Evolutionary conservation across 768 basidiomycete species (phyloP), one percentile per base, ranked within the genome.

Genomic region (Leccinum obscurum): DNA sequence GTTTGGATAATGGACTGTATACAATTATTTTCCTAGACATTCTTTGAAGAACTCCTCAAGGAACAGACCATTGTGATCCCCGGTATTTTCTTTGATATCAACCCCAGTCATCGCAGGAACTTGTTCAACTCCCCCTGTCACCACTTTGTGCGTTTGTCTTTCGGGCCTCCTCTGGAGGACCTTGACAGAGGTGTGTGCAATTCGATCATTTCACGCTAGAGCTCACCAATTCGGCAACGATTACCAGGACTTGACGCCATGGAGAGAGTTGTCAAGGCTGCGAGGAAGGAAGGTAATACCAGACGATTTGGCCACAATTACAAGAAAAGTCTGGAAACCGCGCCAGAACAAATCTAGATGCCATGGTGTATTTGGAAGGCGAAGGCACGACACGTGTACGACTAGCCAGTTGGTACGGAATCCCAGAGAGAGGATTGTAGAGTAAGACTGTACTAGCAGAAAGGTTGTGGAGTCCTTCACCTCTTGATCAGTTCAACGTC

Each of bases 31-130:
- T 60, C 24, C 30, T 54, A 87, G 84, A 92, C 91, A 6, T 96
- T 98, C 85, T 98, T 98, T 70, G 94, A 96, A 69, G 94, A 95
- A 74, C 78, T 94, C 49, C 81, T 96, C 56, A 96, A 94, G 75
- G 90, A 92, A 75, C 83, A 92, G 75, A 90, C 92, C 10, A 94
- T 94, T 64, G 90, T 93, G 57, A 92, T 95, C 52, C 93, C 93
- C 5, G 94, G 94, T 11, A 91, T 91, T 65, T 94, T 93, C 80
- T 93, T 93, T 64, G 90, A 92, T 66, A 89, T 91, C 70, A 69
- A 81, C 74, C 90, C 90, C 24, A 59, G 89, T 15, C 89, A 95
- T 66, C 87, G 93, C 66, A 84, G 95, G 62, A 93, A 96, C 73
- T 77, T 97, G 55, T 92, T 96, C 79, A 85, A 87, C 67, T 93